Evolutionary conservation across 306 rosid genomes (phyloP), one percentile per base, ranked within the genome.

Genomic region (Quercus aquifolioides): DNA sequence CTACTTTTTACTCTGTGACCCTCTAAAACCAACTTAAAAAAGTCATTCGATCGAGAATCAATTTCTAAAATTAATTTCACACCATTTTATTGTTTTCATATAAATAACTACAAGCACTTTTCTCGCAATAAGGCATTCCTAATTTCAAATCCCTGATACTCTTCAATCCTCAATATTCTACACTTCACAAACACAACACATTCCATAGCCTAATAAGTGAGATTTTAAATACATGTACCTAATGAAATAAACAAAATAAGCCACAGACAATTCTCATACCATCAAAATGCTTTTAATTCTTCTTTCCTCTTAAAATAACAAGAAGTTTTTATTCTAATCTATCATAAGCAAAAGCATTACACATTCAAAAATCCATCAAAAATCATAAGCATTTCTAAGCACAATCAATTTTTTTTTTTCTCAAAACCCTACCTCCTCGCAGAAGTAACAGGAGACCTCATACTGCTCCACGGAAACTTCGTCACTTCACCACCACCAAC

Each of bases 401-500:
- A 21, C 62, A 49, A 38, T 7, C 46, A 38, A 38, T 7, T 59
- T 7, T 59, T 23, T 59, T 23, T 14, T 33, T 71, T 33, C 33
- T n/a, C 52, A 38, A 69, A 83, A 43, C 74, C 20, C 52, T 79
- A 87, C 83, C 91, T 84, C 78, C 17, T 49, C 54, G 14, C 54
- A 49, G 60, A 55, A 35, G 54, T 81, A 78, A 80, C 88, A 78
- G 80, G 86, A 77, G 90, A 79, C 85, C 85, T 88, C 93, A 94
- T 92, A 81, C 81, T 86, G 60, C 87, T 87, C 98, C 96, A 94
- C 0, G 98, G 98, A 71, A 94, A 94, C 84, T 87, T 92, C 8
- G 84, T 87, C 21, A 51, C 75, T 18, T 54, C 76, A 41, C 77
- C 85, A 3, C 46, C 59, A 6, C 7, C 35, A 55, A 71, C 25